These are phyloP conservation scores for Neonothopanus nambi DNA, from an alignment of 1,284 basidiomycete genomes.

Conservation along the genomic window DNA sequence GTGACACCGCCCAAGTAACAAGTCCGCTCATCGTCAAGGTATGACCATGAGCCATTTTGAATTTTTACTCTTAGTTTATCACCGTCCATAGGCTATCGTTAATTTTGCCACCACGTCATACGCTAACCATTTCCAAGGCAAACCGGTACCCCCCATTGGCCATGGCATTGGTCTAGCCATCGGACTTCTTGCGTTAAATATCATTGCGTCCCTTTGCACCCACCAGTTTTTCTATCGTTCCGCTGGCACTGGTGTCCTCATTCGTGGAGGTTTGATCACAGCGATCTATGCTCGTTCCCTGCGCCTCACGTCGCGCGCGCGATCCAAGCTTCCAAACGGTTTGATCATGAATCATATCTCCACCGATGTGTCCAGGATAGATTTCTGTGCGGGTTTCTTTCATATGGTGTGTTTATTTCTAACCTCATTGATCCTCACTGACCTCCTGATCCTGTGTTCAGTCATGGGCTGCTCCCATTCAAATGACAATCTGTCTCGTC, in stretches of 20 bases:
- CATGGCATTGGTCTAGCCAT: conserved; percentile 76
- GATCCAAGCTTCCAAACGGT: conserved; percentile 84
- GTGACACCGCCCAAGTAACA: conserved; percentile 73
- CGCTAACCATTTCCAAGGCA: conserved; percentile 47
- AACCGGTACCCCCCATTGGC: conserved; percentile 58
- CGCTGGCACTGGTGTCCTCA: conserved; percentile 75
- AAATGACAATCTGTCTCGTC: conserved; percentile 69
- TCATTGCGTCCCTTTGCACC: conserved; percentile 66
- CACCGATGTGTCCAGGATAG: conserved; percentile 89
- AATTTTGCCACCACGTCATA: conserved; percentile 73
- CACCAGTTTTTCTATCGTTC: conserved; percentile 84
- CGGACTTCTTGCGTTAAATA: conserved; percentile 69
- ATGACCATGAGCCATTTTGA: not conserved
- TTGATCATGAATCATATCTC: conserved; percentile 92
- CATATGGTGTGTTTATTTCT: conserved; percentile 62
- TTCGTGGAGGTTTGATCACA: conserved; percentile 86
- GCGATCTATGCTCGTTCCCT: conserved; percentile 85
- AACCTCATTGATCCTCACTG: conserved; percentile 21
- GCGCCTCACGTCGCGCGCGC: conserved; percentile 76
- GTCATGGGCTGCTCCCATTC: conserved; percentile 75
- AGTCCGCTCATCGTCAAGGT: conserved; percentile 64
- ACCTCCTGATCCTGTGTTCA: conserved; percentile 14
- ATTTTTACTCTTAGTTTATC: not conserved
- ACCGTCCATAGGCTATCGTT: conserved; percentile 61
- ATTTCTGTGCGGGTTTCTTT: conserved; percentile 86